Conservation (phyloP, 2,329 filamentous ascomycete genomes). For the Colletotrichum euphorbiae region DNA sequence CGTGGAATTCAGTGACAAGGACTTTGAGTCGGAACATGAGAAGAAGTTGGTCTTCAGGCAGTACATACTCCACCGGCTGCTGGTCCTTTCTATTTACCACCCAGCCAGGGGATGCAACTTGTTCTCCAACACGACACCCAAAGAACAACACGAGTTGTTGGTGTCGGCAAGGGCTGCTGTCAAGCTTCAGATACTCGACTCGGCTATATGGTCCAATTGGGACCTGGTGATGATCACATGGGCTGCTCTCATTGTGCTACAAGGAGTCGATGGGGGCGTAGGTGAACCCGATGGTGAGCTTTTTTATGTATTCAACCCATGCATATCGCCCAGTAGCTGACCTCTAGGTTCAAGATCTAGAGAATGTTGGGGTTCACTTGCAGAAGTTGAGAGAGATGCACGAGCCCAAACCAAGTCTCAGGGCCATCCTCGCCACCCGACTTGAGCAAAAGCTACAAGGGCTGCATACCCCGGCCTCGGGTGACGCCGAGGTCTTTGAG, state of each 20-base stretch:
- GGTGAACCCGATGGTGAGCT: slow-evolving; percentile 52
- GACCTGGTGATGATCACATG: slow-evolving; percentile 58
- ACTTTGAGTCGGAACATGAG: slow-evolving; percentile 49
- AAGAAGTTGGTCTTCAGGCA: slow-evolving; percentile 53
- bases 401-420: slow-evolving; percentile 44
- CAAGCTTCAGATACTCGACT: slow-evolving; percentile 53
- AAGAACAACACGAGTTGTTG: slow-evolving; percentile 55
- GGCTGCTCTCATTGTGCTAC: slow-evolving; percentile 57
- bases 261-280: slow-evolving; percentile 54
- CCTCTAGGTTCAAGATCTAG: slow-evolving; percentile 41
- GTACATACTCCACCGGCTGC: slow-evolving; percentile 55
- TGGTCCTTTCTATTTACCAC: slow-evolving; percentile 58
- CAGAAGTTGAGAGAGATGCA: slow-evolving; percentile 46
- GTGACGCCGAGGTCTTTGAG: slow-evolving; percentile 26
- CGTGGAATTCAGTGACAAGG: slow-evolving; percentile 50
- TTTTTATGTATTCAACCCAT: background rate
- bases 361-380: slow-evolving; percentile 47
- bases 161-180: slow-evolving; percentile 55
- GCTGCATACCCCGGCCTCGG: slow-evolving; percentile 43
- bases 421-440: slow-evolving; percentile 42
- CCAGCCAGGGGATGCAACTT: slow-evolving; percentile 54
- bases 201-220: slow-evolving; percentile 58
- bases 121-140: slow-evolving; percentile 51
- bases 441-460: slow-evolving; percentile 45
- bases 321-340: background rate